Percentiles rank a stretch among this genome's conserved stretches.
Evolutionary conservation across 1,284 basidiomycete species (phyloP).

Genomic region (Moesziomyces parantarcticus): DNA sequence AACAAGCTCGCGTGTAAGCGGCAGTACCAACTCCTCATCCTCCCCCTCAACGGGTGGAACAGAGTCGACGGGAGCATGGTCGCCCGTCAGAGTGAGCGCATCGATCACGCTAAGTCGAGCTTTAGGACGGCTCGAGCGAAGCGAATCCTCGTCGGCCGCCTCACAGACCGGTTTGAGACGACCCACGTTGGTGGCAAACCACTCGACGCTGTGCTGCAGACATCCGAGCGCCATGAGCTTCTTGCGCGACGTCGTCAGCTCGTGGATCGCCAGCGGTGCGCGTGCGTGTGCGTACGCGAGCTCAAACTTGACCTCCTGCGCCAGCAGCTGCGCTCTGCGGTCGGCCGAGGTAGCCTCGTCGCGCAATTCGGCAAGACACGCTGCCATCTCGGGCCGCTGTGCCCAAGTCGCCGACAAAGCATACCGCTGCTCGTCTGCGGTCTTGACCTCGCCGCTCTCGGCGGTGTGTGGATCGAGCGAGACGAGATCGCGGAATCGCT

Average conservation of each 20-base stretch:
- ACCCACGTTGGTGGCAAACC: slow-evolving; percentile 51
- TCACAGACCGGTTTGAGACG: slow-evolving; percentile 68
- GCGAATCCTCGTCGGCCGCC: slow-evolving; percentile 3
- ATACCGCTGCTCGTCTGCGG: slow-evolving; percentile 1
- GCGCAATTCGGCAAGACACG: slow-evolving; percentile 76
- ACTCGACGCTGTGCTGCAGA: slow-evolving; percentile 78
- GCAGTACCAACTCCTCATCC: slow-evolving; percentile 44
- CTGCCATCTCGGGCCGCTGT: slow-evolving; percentile 76
- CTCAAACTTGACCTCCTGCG: slow-evolving; percentile 46
- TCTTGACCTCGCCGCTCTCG: neutral
- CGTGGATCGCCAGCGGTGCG: slow-evolving; percentile 38
- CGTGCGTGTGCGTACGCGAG: slow-evolving; percentile 25
- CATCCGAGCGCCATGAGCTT: slow-evolving; percentile 82
- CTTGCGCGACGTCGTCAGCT: slow-evolving; percentile 81
- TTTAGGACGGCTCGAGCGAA: slow-evolving; percentile 20
- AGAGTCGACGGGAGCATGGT: neutral
- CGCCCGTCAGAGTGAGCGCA: slow-evolving; percentile 2
- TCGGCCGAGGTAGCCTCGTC: slow-evolving; percentile 28
- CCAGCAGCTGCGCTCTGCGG: slow-evolving; percentile 31
- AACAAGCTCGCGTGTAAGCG: slow-evolving; percentile 43
- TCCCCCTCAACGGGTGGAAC: neutral
- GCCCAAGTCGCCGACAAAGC: slow-evolving; percentile 59
- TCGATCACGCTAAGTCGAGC: slow-evolving; percentile 44
- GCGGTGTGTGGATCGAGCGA: slow-evolving; percentile 61
- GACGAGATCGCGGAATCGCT: slow-evolving; percentile 82